Conservation (phyloP, 2,329 filamentous ascomycete species). For the Cladophialophora exuberans region DNA sequence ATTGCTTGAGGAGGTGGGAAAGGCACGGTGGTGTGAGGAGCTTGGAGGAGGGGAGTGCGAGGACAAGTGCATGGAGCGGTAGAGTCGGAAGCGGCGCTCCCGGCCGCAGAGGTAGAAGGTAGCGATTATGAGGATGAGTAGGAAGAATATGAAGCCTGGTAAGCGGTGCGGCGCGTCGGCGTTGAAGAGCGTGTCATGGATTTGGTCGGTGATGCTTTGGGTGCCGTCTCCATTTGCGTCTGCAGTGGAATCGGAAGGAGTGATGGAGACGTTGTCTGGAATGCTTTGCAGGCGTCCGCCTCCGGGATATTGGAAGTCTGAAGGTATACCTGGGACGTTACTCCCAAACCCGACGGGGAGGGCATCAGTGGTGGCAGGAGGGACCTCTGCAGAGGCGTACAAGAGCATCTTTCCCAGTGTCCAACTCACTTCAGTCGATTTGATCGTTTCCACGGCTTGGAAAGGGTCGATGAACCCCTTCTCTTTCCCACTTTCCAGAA, state of each 20-base stretch:
- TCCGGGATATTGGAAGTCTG: constrained; percentile 79
- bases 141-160: constrained; percentile 75
- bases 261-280: constrained; percentile 37
- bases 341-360: constrained; percentile 91
- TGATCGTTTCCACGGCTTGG: constrained; percentile 89
- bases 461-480: constrained; percentile 83
- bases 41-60: neutral
- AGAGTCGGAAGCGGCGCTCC: constrained; percentile 69
- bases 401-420: constrained; percentile 95
- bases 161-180: constrained; percentile 69
- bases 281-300: constrained; percentile 34
- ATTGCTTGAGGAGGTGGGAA: constrained; percentile 6
- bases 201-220: constrained; percentile 52
- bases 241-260: neutral
- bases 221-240: constrained; percentile 13
- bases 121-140: constrained; percentile 71
- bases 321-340: constrained; percentile 70
- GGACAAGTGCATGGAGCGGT: constrained; percentile 54
- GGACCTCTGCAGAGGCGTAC: constrained; percentile 87
- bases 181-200: constrained; percentile 66
- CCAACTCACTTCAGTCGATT: constrained; percentile 93
- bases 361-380: constrained; percentile 56
- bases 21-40: neutral
- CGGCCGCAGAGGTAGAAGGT: constrained; percentile 77
- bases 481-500: constrained; percentile 68